Evolutionary conservation across 2,329 filamentous ascomycete species (phyloP).

Genomic region (Aspergillus pseudoviridinutans): DNA sequence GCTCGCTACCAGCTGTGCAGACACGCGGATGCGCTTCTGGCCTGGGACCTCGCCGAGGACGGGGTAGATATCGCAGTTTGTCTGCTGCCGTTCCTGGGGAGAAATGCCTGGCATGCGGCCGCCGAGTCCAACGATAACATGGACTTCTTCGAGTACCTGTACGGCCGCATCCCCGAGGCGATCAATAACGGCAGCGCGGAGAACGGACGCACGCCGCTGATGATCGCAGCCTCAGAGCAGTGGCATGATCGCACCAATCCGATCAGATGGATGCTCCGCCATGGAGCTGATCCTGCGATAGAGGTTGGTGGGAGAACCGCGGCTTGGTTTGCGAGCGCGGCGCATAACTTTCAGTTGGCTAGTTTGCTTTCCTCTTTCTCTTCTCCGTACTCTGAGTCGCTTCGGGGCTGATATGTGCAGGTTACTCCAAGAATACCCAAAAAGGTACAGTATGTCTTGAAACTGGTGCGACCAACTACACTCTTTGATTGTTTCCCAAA

Average conservation of each 20-base stretch:
- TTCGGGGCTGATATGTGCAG: neutral
- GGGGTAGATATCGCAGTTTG: neutral
- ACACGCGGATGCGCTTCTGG: neutral
- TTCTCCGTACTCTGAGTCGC: neutral
- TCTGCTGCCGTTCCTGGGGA: neutral
- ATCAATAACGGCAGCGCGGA: neutral
- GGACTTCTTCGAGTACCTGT: neutral
- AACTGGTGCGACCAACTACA: too few species aligned
- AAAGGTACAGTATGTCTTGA: too few species aligned
- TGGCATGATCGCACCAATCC: neutral
- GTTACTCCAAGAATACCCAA: neutral
- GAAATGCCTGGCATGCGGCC: neutral
- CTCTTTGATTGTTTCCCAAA: too few species aligned
- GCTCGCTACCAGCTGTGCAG: neutral
- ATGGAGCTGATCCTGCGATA: neutral
- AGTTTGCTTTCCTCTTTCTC: neutral
- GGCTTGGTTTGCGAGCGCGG: neutral
- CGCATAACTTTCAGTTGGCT: neutral
- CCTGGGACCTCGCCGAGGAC: neutral
- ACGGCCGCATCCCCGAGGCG: neutral
- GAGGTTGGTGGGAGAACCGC: neutral
- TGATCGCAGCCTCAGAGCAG: neutral
- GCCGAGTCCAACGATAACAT: neutral
- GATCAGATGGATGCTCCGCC: neutral
- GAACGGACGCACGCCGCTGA: neutral